phyloP scores from a whole-genome alignment of 257 asterid genomes.

The Prunella vulgaris region DNA sequence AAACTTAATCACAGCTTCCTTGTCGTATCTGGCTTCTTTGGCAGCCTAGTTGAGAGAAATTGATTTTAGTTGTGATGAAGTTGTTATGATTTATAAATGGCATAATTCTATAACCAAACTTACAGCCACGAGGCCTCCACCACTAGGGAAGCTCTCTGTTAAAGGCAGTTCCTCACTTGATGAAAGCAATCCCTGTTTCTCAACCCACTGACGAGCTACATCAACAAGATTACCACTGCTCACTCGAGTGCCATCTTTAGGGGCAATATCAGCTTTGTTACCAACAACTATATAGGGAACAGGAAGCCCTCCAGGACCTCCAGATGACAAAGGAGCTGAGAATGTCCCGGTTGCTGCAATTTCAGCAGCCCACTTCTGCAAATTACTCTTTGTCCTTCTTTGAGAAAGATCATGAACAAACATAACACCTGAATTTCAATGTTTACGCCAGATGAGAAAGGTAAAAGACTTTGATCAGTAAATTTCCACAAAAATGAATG shows the following conservation, averaged over 20 bases:
- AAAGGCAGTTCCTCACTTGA: constrained; percentile 85
- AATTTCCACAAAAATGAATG: background rate
- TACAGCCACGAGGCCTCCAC: constrained; percentile 89
- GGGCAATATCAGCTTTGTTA: constrained; percentile 81
- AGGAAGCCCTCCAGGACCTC: constrained; percentile 96
- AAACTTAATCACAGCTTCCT: constrained; percentile 84
- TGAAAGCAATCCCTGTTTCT: constrained; percentile 93
- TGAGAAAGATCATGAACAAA: constrained; percentile 96
- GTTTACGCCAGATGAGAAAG: constrained; percentile 5
- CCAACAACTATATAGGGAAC: constrained; percentile 91
- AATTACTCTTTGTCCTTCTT: constrained; percentile 80
- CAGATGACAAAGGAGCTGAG: constrained; percentile 90
- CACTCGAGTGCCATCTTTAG: constrained; percentile 64
- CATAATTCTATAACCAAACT: constrained; percentile 25
- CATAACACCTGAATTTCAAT: constrained; percentile 61
- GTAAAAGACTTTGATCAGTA: background rate
- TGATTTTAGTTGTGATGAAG: background rate
- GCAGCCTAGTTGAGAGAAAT: constrained; percentile 60
- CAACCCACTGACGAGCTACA: constrained; percentile 97
- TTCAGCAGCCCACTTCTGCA: constrained; percentile 95
- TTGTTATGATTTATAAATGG: background rate
- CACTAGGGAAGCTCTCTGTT: constrained; percentile 78
- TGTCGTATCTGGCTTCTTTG: constrained; percentile 89
- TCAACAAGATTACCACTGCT: constrained; percentile 98
- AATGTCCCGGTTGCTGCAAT: constrained; percentile 83